These are phyloP conservation scores for Venturia effusa DNA, from an alignment of 2,329 filamentous ascomycete genomes.

Conservation along the genomic window DNA sequence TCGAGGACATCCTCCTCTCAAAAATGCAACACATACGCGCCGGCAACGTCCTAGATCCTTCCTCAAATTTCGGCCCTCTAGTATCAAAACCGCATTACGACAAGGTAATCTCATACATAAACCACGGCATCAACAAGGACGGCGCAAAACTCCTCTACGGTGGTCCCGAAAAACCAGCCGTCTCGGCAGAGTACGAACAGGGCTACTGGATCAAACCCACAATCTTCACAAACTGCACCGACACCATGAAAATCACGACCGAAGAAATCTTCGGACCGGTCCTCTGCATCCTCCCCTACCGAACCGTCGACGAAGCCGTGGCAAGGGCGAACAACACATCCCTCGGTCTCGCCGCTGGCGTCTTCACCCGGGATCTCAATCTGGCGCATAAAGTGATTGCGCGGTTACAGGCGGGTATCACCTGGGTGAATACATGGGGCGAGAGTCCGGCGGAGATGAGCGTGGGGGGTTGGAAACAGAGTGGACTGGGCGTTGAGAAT, in stretches of 20 bases:
- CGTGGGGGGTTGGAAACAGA: constrained; percentile 86
- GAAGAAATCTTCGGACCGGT: constrained; percentile 90
- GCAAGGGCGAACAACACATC: constrained; percentile 64
- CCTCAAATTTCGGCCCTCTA: constrained; percentile 75
- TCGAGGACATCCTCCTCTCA: constrained; percentile 58
- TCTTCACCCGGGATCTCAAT: constrained; percentile 69
- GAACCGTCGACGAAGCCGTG: constrained; percentile 58
- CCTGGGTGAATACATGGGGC: constrained; percentile 92
- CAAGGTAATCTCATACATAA: constrained; percentile 70
- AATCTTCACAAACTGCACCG: constrained; percentile 76
- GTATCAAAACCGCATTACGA: constrained; percentile 63
- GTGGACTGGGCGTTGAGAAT: constrained; percentile 80
- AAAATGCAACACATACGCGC: constrained; percentile 61
- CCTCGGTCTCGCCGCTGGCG: constrained; percentile 71
- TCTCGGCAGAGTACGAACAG: constrained; percentile 33
- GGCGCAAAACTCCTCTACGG: constrained; percentile 64
- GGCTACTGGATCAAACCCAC: constrained; percentile 84
- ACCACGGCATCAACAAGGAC: constrained; percentile 62
- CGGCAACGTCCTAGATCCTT: constrained; percentile 59
- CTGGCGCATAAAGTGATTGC: constrained; percentile 60
- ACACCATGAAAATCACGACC: constrained; percentile 65
- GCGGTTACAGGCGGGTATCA: constrained; percentile 71
- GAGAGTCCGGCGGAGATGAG: constrained; percentile 87
- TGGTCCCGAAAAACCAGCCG: constrained; percentile 47
- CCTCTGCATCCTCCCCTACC: constrained; percentile 69